Percentiles rank a stretch among this genome's conserved stretches.
phyloP scores from a whole-genome alignment of 768 basidiomycete species.

The Mycena crocata region DNA sequence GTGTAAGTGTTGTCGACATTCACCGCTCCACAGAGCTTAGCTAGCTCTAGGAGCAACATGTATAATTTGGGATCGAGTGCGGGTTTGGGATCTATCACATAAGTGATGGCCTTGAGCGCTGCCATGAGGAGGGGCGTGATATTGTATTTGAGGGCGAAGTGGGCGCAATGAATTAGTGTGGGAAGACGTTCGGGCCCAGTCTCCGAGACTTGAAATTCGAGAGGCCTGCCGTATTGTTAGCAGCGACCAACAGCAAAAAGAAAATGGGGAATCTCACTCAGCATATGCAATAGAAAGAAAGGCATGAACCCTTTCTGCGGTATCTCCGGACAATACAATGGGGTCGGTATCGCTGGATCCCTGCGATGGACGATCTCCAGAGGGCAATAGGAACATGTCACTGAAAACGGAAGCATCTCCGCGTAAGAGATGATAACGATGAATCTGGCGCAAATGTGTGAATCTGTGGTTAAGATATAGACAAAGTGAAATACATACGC shows the following conservation, averaged over 20 bases:
- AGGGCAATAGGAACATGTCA: background rate
- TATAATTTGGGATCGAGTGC: background rate
- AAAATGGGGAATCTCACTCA: background rate
- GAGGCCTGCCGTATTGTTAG: background rate
- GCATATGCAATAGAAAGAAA: slow-evolving; percentile 10
- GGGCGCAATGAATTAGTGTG: background rate
- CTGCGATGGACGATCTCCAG: background rate
- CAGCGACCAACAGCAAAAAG: background rate
- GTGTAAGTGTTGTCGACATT: too few relatives aligned
- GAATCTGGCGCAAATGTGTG: too few relatives aligned
- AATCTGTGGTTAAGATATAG: too few relatives aligned
- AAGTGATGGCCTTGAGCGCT: background rate
- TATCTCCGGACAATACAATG: background rate
- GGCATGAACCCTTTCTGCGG: background rate
- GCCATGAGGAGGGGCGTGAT: background rate
- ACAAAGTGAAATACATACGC: too few relatives aligned
- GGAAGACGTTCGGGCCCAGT: background rate
- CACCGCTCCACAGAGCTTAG: background rate
- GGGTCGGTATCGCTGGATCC: background rate
- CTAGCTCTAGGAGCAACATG: background rate
- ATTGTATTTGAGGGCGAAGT: slow-evolving; percentile 6
- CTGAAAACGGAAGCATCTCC: too few relatives aligned
- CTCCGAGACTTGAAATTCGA: background rate
- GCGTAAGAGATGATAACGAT: too few relatives aligned
- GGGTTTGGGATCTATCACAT: background rate